Conservation (phyloP, 1,284 basidiomycete genomes). For the Heliocybe sulcata region DNA sequence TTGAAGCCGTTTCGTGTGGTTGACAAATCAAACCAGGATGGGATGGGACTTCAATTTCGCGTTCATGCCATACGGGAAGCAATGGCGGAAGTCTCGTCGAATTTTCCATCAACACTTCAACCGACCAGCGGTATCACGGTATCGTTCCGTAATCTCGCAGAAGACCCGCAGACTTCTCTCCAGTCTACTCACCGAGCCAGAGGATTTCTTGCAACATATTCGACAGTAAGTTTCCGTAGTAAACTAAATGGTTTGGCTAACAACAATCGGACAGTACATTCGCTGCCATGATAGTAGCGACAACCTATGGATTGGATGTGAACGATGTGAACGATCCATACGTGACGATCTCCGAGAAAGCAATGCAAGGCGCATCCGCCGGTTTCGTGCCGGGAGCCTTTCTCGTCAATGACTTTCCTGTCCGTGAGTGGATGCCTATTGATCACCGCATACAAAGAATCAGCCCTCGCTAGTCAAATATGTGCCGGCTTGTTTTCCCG, state of each 20-base stretch:
- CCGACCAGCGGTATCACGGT: slow-evolving; percentile 4
- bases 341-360: slow-evolving; percentile 4
- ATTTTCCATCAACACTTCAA: slow-evolving; percentile 16
- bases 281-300: slow-evolving; percentile 10
- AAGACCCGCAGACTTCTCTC: neutral
- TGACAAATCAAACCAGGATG: neutral
- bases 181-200: slow-evolving; percentile 17
- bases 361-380: slow-evolving; percentile 1
- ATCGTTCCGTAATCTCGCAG: neutral
- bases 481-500: neutral
- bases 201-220: slow-evolving; percentile 21
- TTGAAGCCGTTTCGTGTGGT: no score
- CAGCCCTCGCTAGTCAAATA: neutral
- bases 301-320: slow-evolving; percentile 9
- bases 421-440: neutral
- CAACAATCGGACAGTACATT: slow-evolving; percentile 27
- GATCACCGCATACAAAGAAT: neutral
- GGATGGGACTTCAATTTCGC: slow-evolving; percentile 11
- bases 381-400: neutral
- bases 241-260: neutral
- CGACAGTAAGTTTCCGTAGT: slow-evolving; percentile 14
- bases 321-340: slow-evolving; percentile 5
- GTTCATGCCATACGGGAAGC: slow-evolving; percentile 13
- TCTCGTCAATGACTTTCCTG: neutral
- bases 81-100: slow-evolving; percentile 13